Percentiles rank a stretch among this genome's conserved stretches.
Evolutionary conservation across 495 filamentous ascomycete species (phyloP).

Genomic region (Umbilicaria muhlenbergii): DNA sequence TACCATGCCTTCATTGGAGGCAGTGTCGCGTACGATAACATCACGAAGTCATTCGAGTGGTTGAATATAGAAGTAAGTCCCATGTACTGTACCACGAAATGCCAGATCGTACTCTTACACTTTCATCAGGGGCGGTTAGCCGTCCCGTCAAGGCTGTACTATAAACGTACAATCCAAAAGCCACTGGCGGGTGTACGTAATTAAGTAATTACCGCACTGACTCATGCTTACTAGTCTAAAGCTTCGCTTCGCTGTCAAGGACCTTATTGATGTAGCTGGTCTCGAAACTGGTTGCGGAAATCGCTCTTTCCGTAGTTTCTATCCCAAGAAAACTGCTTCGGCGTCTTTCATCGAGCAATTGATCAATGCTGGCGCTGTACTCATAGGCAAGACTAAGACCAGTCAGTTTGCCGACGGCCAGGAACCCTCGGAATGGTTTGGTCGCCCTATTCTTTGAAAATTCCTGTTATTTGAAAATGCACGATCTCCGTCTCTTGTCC

Average conservation of each 20-base stretch:
- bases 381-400: constrained; percentile 33
- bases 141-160: constrained; percentile 31
- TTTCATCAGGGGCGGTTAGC: constrained; percentile 12
- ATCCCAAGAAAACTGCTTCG: constrained; percentile 18
- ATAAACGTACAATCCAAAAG: constrained; percentile 12
- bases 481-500: too few species aligned
- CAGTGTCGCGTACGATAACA: background rate
- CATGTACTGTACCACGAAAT: background rate
- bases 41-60: constrained; percentile 1
- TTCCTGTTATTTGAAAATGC: too few species aligned
- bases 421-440: constrained; percentile 13
- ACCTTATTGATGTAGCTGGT: constrained; percentile 29
- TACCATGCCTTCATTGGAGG: constrained; percentile 5
- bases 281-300: constrained; percentile 26
- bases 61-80: constrained; percentile 3
- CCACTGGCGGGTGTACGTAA: constrained; percentile 20
- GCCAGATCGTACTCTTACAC: background rate
- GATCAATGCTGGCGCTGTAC: constrained; percentile 26
- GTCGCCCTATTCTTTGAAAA: background rate
- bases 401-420: constrained; percentile 30
- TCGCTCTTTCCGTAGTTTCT: constrained; percentile 23
- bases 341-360: constrained; percentile 22
- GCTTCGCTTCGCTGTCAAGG: constrained; percentile 26
- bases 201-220: background rate
- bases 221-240: constrained; percentile 1